These are phyloP conservation scores for Nemania sp. DNA, from an alignment of 2,329 filamentous ascomycete genomes.

Conservation along the genomic window DNA sequence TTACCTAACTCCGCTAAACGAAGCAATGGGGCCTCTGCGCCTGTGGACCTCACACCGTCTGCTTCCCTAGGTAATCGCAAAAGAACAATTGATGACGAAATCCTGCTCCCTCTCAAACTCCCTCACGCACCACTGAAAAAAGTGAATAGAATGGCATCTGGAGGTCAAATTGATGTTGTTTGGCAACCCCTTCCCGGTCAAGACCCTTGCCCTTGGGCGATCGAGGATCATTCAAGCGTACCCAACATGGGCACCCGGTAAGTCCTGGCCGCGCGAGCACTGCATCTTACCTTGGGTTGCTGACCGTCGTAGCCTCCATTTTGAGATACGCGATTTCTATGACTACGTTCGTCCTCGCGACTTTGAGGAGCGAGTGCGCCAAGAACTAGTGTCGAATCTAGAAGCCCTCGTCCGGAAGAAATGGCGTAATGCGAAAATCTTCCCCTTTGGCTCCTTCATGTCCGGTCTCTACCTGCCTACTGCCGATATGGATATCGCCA, in stretches of 20 bases:
- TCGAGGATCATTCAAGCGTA: conserved; percentile 65
- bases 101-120: conserved; percentile 60
- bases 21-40: conserved; percentile 25
- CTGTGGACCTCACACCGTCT: conserved; percentile 54
- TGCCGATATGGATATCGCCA: conserved; percentile 93
- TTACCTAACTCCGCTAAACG: conserved; percentile 26
- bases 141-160: conserved; percentile 60
- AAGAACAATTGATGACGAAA: conserved; percentile 77
- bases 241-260: conserved; percentile 69
- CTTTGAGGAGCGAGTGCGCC: conserved; percentile 82
- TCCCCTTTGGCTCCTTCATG: conserved; percentile 92
- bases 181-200: conserved; percentile 63
- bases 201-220: conserved; percentile 72
- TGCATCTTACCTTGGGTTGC: conserved; percentile 5
- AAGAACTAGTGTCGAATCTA: conserved; percentile 78
- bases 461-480: conserved; percentile 78
- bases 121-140: conserved; percentile 67
- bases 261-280: conserved; percentile 42
- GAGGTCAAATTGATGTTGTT: conserved; percentile 62
- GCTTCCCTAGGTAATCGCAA: conserved; percentile 75
- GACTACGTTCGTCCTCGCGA: conserved; percentile 81
- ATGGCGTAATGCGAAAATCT: conserved; percentile 72
- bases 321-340: conserved; percentile 91
- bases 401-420: conserved; percentile 67
- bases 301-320: conserved; percentile 74